A percentile compares a stretch with the other conserved stretches of the same genome.
Evolutionary conservation across 2,329 filamentous ascomycete species (phyloP).

Genomic region (Ophiostoma piceae): DNA sequence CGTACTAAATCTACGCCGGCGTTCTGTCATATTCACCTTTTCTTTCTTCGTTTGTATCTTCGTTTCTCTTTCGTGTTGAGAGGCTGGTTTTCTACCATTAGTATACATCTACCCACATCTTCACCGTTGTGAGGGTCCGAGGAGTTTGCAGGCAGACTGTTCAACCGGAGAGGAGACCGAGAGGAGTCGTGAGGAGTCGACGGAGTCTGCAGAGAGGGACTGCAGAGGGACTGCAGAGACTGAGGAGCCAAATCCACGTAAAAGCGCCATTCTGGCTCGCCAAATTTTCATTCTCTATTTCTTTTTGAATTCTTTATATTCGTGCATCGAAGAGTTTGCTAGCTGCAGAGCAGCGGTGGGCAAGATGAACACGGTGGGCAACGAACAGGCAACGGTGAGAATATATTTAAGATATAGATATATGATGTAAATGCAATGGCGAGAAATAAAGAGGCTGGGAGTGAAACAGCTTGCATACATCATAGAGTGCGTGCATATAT

Average conservation of each 20-base stretch:
- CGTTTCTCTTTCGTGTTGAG: not conserved
- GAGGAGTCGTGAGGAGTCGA: not conserved
- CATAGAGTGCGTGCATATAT: not conserved
- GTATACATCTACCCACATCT: not conserved
- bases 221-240: not conserved
- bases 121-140: conserved; percentile 6
- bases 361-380: not conserved
- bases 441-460: not conserved
- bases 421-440: not conserved
- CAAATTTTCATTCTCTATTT: not conserved
- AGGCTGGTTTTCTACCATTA: not conserved
- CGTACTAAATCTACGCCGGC: not conserved
- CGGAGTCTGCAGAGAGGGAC: not conserved
- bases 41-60: not conserved
- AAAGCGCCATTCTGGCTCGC: not conserved
- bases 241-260: not conserved
- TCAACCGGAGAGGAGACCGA: not conserved
- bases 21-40: not conserved
- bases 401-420: not conserved
- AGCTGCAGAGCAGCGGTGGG: not conserved
- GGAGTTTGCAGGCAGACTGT: not conserved
- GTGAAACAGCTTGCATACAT: not conserved
- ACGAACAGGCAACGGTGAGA: not conserved
- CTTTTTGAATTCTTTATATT: conserved; percentile 5
- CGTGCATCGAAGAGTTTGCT: conserved; percentile 6